Evolutionary conservation across 257 asterid species (phyloP), one percentile per base, ranked within the genome.

Genomic region (Parsonsia alboflavescens): DNA sequence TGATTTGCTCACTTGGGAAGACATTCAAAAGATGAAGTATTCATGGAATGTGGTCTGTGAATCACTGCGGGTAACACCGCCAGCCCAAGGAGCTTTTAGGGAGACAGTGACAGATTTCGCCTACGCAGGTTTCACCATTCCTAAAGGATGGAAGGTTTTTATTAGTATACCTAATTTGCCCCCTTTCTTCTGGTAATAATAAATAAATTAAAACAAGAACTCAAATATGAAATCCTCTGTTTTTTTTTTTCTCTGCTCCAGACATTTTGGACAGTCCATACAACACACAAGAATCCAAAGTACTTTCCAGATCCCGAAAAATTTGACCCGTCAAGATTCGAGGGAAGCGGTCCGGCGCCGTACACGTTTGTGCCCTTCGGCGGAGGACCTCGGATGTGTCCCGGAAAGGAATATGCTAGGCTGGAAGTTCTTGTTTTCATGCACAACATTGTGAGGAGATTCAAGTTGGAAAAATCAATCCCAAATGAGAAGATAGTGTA

Each of bases 71-170:
- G 45, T 81, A 58, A 57, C 69, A 21, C 82, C 85, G 2, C 85
- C 85, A 36, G 64, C 52, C 24, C 82, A 73, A 50, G 82, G 85
- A 8, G 72, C 63, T 71, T 81, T 81, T 44, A 53, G 85, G 62
- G 82, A 77, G 66, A 67, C 82, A 59, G 56, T 65, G 16, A 70
- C 77, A 26, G 77, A 77, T 15, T 77, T 77, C 39, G 74, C 75
- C 50, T 46, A 46, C 10, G 50, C 50, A 46, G 50, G 50, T 46
- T 46, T 46, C 50, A 46, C 50, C 2, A 58, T 81, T 2, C 82
- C 82, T 24, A 81, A 78, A 58, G 85, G 85, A 74, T 81, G 82
- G 82, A 77, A 81, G 82, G 82, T 77, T 76, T 17, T 33, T n/a
- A n/a, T n/a, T n/a, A n/a, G 39, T 33, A 33, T 33, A 33, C 39